Evolutionary conservation across 192 early-diverging fungal genomes (phyloP), one percentile per base, ranked within the genome.

Genomic region (Phlyctochytrium bullatum): DNA sequence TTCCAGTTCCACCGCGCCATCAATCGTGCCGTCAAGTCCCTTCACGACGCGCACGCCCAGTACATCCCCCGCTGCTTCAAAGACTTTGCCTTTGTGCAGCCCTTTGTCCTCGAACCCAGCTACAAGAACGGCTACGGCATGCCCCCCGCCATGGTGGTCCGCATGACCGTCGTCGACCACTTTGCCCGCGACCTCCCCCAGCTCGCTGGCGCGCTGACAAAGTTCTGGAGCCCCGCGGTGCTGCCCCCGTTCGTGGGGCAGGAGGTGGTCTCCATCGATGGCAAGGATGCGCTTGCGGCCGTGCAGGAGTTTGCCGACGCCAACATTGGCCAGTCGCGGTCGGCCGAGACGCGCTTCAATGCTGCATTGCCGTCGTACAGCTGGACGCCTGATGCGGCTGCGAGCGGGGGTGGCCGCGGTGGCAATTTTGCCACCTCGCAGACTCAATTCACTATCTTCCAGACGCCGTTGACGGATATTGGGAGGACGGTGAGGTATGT

Each of bases 271-370:
- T 20, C 4, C 16, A 57, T 57, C 27, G 27, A 57, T 28, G 54
- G 54, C 12, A 14, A 57, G 54, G 54, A 57, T 28, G 54, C 54
- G 20, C 6, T 57, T 17, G 34, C 12, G 28, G 10, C 16, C 25
- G 31, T 61, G 12, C 60, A 33, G 12, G 34, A 12, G 4, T 61
- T 61, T 32, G 60, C 60, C 60, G 60, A 61, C 60, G 34, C 17
- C 10, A 34, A 61, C 60, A 25, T 34, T 28, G 60, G 60, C 33
- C 10, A 12, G 31, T 30, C 31, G 28, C 60, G 34, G 12, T 10
- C 24, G 10, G 10, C 60, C 12, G 60, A 61, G 29, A 61, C 60
- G 6, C 60, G 60, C 34, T 61, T 61, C 60, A 61, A 61, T 32
- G 28, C 33, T 17, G 31, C 34, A 17, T 17, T 34, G 29, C 60